Evolutionary conservation across 78 protist species (phyloP), one percentile per base, ranked within the genome.

Genomic region (Dictyostelium discoideum): DNA sequence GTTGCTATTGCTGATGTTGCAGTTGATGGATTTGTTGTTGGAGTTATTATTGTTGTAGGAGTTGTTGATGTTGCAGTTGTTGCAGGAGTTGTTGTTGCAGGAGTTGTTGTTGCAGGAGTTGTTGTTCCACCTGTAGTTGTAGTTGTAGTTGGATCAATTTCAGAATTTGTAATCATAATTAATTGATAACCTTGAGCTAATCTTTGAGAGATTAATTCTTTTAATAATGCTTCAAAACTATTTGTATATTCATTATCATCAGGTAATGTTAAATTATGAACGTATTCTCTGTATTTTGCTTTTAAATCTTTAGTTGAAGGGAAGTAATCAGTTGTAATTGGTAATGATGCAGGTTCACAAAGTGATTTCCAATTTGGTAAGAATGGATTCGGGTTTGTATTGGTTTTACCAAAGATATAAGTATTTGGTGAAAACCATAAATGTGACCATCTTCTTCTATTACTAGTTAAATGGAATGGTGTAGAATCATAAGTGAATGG

Each of bases 281-380:
- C 93, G 14, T 93, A 87, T 40, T 93, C 96, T 10, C 77, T 50
- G 22, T 87, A 93, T 69, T 86, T 87, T 16, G 87, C 85, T 5
- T 78, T 82, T 26, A 95, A 67, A 32, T 95, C 97, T 46, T 86
- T 81, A 20, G 54, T 84, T 0, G 93, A 57, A 32, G 97, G 97
- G 26, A 95, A 95, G 14, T 85, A 95, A 50, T 95, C 94, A 5
- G 92, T 95, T 3, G 97, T 95, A 11, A 95, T 95, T 60, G 97
- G 97, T 7, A 86, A 82, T 1, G 94, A 84, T 4, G 97, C 97
- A 0, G 97, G 97, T 22, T 95, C 96, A 76, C 96, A 90, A 3
- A 95, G 48, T 24, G 94, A 86, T 79, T 95, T 95, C 97, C 97
- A 95, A 88, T 87, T 87, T 39, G 97, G 96, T 9, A 87, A 54